Base-by-base conservation (phyloP, 1,139 yeast genomes). In the Maudiozyma humilis region DNA sequence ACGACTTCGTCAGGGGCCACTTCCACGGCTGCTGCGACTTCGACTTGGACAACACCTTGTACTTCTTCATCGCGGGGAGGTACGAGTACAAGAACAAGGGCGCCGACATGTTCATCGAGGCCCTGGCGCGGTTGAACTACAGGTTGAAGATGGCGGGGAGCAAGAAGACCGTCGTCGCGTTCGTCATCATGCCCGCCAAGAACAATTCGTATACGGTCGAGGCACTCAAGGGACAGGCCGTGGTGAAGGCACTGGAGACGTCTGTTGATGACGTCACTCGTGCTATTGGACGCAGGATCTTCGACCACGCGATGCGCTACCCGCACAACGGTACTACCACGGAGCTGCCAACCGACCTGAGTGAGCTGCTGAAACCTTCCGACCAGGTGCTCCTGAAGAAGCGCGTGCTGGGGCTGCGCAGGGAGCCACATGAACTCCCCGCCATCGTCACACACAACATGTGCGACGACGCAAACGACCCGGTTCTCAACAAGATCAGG, bases 391-490 rank as follows among this genome's bases (percentile, higher is more conserved):
- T 86, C 51, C 74, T 91, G 61, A 91, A 91, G 66, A 80, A 96
- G 65, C 80, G 97, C 65, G 93, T 89, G 51, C 83, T 85, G 67
- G 96, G 97, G 3, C 75, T 91, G 59, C 88, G 88, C 62, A 12
- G 87, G 81, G 42, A 88, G 82, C 44, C 72, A 86, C 3, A n/a
- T n/a, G n/a, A n/a, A n/a, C 71, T 88, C 57, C 98, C 98, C 30
- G 96, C 97, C 32, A 86, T 91, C 60, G 96, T 89, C 36, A 91
- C 98, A n/a, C 98, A 91, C 67, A 91, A 91, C 67, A 89, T 91
- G 96, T 76, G 76, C 43, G 96, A 91, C 59, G 97, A 91, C 63
- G 76, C 87, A 16, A 80, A 72, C 45, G 98, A 91, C 66, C 96
- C 97, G 44, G 82, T 91, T 49, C 73, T 91, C 62, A 86, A 82